phyloP scores from a whole-genome alignment of 2,329 filamentous ascomycete genomes.

The Cryphonectria carpinicola region DNA sequence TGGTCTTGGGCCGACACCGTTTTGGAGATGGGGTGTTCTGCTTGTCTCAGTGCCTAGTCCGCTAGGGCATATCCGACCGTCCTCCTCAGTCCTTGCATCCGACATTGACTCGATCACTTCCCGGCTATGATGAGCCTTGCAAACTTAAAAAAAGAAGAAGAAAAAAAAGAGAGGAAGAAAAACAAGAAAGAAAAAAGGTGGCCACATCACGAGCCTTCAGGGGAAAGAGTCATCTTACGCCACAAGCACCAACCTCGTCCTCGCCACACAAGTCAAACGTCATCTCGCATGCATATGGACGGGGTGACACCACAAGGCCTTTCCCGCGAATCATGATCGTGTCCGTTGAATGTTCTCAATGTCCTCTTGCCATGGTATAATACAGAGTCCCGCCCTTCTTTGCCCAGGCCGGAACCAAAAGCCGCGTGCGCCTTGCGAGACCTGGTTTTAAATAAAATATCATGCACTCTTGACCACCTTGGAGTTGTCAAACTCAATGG shows the following conservation, averaged over 20 bases:
- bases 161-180: neutral
- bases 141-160: neutral
- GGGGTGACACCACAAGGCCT: neutral
- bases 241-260: conserved; percentile 1
- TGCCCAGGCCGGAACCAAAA: conserved; percentile 11
- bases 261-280: conserved; percentile 25
- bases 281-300: conserved; percentile 20
- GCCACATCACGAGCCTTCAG: neutral
- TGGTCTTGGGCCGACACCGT: neutral
- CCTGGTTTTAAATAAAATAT: conserved; percentile 54
- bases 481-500: conserved; percentile 84
- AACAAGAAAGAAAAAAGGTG: too few species aligned
- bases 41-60: neutral
- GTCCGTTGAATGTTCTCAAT: conserved; percentile 25
- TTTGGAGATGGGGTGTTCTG: neutral
- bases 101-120: conserved; percentile 1
- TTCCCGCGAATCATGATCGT: conserved; percentile 21
- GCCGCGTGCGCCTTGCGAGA: conserved; percentile 21
- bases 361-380: conserved; percentile 32
- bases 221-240: neutral
- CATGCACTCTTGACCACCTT: conserved; percentile 67
- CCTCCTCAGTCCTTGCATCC: neutral
- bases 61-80: conserved; percentile 3
- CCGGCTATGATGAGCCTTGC: neutral
- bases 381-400: conserved; percentile 31